Conservation (phyloP, 768 basidiomycete species). For the Calocera cornea region DNA sequence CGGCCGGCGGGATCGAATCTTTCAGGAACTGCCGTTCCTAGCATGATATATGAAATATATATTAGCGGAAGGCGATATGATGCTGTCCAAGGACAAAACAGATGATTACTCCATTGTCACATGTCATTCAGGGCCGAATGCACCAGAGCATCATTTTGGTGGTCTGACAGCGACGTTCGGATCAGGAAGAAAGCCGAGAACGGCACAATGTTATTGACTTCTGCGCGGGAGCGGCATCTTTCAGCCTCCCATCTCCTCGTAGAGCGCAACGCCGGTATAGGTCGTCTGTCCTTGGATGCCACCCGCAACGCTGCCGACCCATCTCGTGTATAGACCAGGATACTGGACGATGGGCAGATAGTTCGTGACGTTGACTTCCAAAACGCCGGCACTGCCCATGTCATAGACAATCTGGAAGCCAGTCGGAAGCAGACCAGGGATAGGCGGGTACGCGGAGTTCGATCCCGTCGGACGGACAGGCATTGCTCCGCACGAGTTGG, state of each 20-base stretch:
- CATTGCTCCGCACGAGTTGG: not conserved
- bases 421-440: not conserved
- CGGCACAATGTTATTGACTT: no score
- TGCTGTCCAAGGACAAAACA: no score
- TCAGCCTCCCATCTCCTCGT: not conserved
- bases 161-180: no score
- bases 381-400: not conserved
- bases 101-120: no score
- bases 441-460: not conserved
- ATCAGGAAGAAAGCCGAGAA: no score
- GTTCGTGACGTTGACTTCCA: slow-evolving; percentile 1
- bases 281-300: not conserved
- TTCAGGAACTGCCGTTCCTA: no score
- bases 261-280: not conserved
- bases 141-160: no score
- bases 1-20: no score
- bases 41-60: no score
- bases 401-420: slow-evolving; percentile 1
- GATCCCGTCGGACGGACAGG: not conserved
- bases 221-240: no score
- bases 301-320: not conserved
- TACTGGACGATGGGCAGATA: not conserved
- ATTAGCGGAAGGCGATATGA: no score
- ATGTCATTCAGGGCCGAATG: no score
- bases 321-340: not conserved